Evolutionary conservation across 306 rosid genomes (phyloP).

Genomic region (Pyrus betulifolia): DNA sequence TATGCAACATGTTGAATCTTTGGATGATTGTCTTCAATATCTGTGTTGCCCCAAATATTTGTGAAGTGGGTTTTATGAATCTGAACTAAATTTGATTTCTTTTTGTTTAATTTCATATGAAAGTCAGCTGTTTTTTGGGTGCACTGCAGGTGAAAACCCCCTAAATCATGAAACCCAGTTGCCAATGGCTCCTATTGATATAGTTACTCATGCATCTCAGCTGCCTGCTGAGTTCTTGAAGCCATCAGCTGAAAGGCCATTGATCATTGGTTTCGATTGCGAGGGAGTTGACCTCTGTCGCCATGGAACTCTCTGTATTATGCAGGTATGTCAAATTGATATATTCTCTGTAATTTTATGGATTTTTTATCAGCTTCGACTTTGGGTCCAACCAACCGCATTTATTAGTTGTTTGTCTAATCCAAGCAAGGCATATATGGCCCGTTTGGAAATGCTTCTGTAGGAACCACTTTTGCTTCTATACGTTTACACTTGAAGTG

Average conservation of each 20-base stretch:
- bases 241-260: conserved; percentile 47
- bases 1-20: neutral
- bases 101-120: neutral
- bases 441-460: too few relatives aligned
- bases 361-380: neutral
- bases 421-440: neutral
- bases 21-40: neutral
- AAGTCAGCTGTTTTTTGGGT: neutral
- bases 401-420: neutral
- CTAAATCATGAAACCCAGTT: conserved; percentile 30
- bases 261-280: conserved; percentile 81
- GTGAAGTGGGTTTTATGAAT: neutral
- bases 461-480: neutral
- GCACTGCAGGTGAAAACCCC: conserved; percentile 38
- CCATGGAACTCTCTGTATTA: conserved; percentile 69
- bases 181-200: conserved; percentile 44
- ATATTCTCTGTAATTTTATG: neutral
- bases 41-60: neutral
- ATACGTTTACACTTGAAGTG: neutral
- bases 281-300: conserved; percentile 92
- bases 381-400: neutral
- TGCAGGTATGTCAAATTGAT: conserved; percentile 50
- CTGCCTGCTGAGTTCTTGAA: conserved; percentile 75
- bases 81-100: neutral
- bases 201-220: conserved; percentile 68